Evolutionary conservation across 1,284 basidiomycete species (phyloP), one percentile per base, ranked within the genome.

Genomic region (Termitomyces sp.): DNA sequence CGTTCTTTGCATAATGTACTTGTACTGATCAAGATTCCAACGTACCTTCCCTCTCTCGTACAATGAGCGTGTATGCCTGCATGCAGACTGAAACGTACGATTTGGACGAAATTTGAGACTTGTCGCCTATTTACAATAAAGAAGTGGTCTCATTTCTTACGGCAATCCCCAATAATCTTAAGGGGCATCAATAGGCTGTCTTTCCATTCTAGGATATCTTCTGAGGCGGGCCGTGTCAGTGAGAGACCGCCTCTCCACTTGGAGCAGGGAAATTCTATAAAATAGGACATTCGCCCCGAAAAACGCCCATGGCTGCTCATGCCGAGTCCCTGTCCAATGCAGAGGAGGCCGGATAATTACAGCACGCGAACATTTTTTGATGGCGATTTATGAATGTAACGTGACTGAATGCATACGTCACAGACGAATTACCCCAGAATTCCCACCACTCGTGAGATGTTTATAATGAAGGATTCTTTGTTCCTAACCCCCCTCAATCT

Each of bases 371-470:
- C 26, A 19, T 43, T 38, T 50, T 38, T 26, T 33, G 47, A 34
- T 46, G 24, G 42, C 34, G 41, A 30, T 15, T 28, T 13, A 34
- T 30, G n/a, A 30, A 21, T 42, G 58, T 60, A 54, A 60, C 51
- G n/a, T n/a, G n/a, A n/a, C n/a, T n/a, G n/a, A n/a, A n/a, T 10
- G n/a, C 38, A 30, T 54, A 50, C 48, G 56, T 55, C 58, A 59
- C 52, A 49, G 45, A 33, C 13, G 42, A 58, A 26, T 55, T 56
- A 52, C 59, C 59, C 59, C 59, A 60, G 57, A 34, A 56, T 60
- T 60, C 59, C 59, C 59, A 60, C 60, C 50, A 21, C 10, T 53
- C 57, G 51, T 31, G 43, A 43, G 42, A 26, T 43, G 40, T 36
- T 54, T 40, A 50, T 39, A 50, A 50, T 53, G 12, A 45, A 28